Base-by-base conservation (phyloP, 2,329 filamentous ascomycete species). In the Colletotrichum brevisporum region DNA sequence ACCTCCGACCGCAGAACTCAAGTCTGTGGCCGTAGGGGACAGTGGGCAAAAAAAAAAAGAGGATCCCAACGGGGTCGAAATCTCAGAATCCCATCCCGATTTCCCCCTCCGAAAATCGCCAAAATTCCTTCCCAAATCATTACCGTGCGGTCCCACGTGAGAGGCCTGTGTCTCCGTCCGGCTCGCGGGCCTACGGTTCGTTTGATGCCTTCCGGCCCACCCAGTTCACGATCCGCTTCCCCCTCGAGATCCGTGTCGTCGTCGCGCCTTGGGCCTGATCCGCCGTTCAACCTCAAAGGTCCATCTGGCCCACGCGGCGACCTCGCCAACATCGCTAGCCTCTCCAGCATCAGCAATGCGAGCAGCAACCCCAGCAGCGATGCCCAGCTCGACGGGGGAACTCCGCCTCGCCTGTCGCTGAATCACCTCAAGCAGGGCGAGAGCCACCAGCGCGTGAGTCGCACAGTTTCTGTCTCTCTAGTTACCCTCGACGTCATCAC, bases 121-220 rank as follows among this genome's bases (percentile, higher is more conserved):
- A 61, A 36, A 61, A 62, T 62, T 62, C 59, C 39, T n/a, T 62
- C 59, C 39, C 54, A 39, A 9, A 31, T 39, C 5, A n/a, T 63
- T 43, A 39, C 55, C 55, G 66, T 45, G 54, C 65, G 47, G 26
- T 41, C 65, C 47, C 55, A 45, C 50, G 66, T 51, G 50, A 55
- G 62, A 16, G 13, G 43, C 51, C 43, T 56, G 31, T 53, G 61
- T 24, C 12, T 59, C 48, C 36, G 43, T 50, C 36, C 62, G 36
- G 55, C 55, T 45, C 13, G 27, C 54, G 43, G 62, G 66, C 55
- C 66, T 58, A 36, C 62, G 62, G 50, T 66, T 51, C 66, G 55
- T 55, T 69, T 69, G 66, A 69, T 69, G 66, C 62, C 66, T 69
- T 69, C 62, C 62, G 66, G 62, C 66, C 62, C 51, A 24, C 45